Base-by-base conservation (phyloP, 352 stramenopile genomes). In the Albugo laibachii region DNA sequence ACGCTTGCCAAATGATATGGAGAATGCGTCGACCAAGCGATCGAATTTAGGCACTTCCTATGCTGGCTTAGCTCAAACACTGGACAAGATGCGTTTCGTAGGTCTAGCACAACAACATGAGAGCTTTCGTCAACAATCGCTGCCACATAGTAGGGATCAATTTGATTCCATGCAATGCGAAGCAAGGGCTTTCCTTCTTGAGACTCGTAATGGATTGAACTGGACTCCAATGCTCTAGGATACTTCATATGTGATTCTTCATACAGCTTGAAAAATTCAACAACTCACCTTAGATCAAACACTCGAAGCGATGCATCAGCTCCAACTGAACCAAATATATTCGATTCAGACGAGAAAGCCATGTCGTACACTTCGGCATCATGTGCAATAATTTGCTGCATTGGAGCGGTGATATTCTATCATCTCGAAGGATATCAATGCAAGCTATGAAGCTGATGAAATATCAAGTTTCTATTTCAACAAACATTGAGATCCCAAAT, bases 281-380 rank as follows among this genome's bases (percentile, higher is more conserved):
- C 0, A 57, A 80, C 61, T 69, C 54, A 96, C 62, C 94, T 61
- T 41, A 98, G 73, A 59, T 99, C 95, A 62, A 99, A 99, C 41
- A 97, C 74, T 2, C 95, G 83, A 6, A 99, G 66, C 15, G 83
- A 96, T 14, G 94, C 94, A 55, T 99, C 95, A 4, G 85, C 94
- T 8, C 95, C 93, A 1, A 98, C 95, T 0, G 86, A 96, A 2
- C 85, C 93, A 65, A 99, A 99, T 1, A 96, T 77, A 53, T 97
- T 81, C 16, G 95, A 91, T 14, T 92, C 72, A 18, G 57, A 70
- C 4, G 89, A 93, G 52, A 97, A 99, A 12, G 92, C 84, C 18
- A 98, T 85, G 66, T 99, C 95, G 61, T 97, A 98, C 2, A 99
- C 95, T 64, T 99, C 95, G 36, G 92, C 88, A 53, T 99, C 95